These are phyloP conservation scores for Diaporthe aspalathi DNA, from an alignment of 2,329 filamentous ascomycete genomes.

Conservation along the genomic window DNA sequence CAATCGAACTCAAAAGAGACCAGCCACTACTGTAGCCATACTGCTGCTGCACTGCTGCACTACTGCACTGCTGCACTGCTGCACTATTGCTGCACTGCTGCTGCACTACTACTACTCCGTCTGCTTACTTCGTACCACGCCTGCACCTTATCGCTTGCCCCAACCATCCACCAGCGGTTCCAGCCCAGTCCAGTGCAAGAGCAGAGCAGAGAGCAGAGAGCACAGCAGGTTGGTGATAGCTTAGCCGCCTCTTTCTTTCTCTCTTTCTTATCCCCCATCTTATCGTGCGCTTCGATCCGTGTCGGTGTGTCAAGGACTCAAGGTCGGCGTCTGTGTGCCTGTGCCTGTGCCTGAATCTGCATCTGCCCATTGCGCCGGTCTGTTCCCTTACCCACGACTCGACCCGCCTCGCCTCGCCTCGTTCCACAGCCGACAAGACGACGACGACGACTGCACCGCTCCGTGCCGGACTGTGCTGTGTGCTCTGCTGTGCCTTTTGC, in stretches of 20 bases:
- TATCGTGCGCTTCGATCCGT: background rate
- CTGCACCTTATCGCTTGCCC: constrained; percentile 14
- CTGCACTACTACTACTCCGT: constrained; percentile 4
- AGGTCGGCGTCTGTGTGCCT: constrained; percentile 6
- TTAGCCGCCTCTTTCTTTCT: constrained; percentile 11
- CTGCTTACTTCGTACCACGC: background rate
- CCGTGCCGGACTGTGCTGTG: background rate
- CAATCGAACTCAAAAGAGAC: background rate
- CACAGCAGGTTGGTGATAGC: constrained; percentile 23
- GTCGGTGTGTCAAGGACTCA: background rate
- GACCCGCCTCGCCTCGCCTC: background rate
- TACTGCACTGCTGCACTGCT: background rate
- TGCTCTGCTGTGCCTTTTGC: constrained; percentile 20
- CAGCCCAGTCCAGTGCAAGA: too few relatives aligned
- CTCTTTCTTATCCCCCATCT: constrained; percentile 9
- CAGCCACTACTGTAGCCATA: too few relatives aligned
- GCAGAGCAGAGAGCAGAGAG: too few relatives aligned
- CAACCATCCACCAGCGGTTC: constrained; percentile 17
- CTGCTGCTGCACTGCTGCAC: too few relatives aligned
- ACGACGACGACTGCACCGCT: background rate
- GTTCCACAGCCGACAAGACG: constrained; percentile 8
- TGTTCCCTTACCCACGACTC: background rate
- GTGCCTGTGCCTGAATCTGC: background rate
- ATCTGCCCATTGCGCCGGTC: constrained; percentile 6
- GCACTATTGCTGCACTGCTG: background rate